A percentile compares a stretch with the other conserved stretches of the same genome.
Conservation (phyloP, 2,329 filamentous ascomycete genomes). For the Fusarium sp. region DNA sequence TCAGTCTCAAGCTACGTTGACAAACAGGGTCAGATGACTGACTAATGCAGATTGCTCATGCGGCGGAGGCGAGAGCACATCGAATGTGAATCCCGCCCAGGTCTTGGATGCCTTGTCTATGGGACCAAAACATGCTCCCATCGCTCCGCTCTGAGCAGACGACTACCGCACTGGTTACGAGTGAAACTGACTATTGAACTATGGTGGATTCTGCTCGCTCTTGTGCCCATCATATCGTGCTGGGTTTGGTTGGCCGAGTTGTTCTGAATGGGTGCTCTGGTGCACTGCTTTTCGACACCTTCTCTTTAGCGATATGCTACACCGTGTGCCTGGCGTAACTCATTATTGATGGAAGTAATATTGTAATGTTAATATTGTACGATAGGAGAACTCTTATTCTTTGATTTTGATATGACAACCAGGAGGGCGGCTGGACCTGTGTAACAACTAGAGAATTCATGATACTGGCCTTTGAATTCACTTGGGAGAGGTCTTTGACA, state of each 20-base stretch:
- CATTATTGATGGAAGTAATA: not conserved
- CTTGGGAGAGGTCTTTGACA: too few relatives aligned
- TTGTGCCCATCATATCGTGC: constrained; percentile 53
- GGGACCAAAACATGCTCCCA: constrained; percentile 60
- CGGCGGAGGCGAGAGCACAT: constrained; percentile 66
- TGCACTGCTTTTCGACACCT: not conserved
- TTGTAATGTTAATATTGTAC: constrained; percentile 8
- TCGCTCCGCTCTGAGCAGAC: constrained; percentile 56
- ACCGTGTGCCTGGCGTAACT: not conserved
- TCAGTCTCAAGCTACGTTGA: too few relatives aligned
- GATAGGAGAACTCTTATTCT: not conserved
- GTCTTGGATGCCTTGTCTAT: constrained; percentile 64
- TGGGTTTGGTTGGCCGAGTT: constrained; percentile 49
- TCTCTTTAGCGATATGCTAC: not conserved
- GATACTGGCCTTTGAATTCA: too few relatives aligned
- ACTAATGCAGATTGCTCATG: constrained; percentile 61
- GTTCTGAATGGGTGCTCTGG: constrained; percentile 11
- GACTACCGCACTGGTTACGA: constrained; percentile 56
- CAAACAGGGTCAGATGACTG: not conserved
- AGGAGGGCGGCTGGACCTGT: not conserved
- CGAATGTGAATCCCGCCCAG: constrained; percentile 67
- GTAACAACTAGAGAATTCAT: too few relatives aligned
- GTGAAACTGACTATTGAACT: constrained; percentile 56
- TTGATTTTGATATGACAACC: not conserved
- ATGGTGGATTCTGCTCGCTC: constrained; percentile 59